Evolutionary conservation across 768 basidiomycete species (phyloP).

Genomic region (Pleurotus giganteus): DNA sequence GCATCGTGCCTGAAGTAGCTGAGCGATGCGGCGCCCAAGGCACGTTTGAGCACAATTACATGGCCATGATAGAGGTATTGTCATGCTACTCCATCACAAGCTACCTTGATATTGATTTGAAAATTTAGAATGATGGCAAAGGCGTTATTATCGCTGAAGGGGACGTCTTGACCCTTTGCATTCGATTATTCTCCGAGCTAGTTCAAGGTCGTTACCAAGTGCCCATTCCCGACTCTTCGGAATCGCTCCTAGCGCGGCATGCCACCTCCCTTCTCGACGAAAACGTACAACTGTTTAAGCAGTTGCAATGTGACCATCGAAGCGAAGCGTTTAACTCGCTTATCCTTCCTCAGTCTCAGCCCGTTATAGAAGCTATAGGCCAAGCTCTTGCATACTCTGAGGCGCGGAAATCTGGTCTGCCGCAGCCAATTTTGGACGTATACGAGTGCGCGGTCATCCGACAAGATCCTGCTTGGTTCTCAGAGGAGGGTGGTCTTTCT

Average conservation of each 20-base stretch:
- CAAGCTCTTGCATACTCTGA: conserved; percentile 61
- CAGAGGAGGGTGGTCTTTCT: conserved; percentile 47
- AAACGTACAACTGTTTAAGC: conserved; percentile 35
- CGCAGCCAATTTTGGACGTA: conserved; percentile 49
- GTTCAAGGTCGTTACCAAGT: conserved; percentile 52
- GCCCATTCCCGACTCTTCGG: conserved; percentile 45
- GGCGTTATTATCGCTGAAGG: conserved; percentile 64
- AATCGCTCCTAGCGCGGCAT: conserved; percentile 55
- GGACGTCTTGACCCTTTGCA: conserved; percentile 49
- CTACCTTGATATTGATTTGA: conserved; percentile 16
- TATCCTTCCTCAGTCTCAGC: conserved; percentile 54
- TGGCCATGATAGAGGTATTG: conserved; percentile 50
- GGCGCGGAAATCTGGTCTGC: conserved; percentile 40
- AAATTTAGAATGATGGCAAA: conserved; percentile 41
- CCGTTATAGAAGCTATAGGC: conserved; percentile 58
- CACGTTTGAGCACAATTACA: conserved; percentile 61
- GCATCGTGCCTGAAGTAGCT: conserved; percentile 48
- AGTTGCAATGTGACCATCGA: conserved; percentile 43
- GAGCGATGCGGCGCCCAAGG: conserved; percentile 70
- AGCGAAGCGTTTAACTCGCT: conserved; percentile 50
- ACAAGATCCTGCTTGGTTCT: conserved; percentile 59
- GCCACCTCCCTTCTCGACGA: conserved; percentile 44
- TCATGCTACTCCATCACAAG: conserved; percentile 6
- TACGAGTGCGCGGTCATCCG: conserved; percentile 53
- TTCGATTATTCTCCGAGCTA: conserved; percentile 58